Conservation (phyloP, 257 asterid genomes). For the Schizonepeta tenuifolia region DNA sequence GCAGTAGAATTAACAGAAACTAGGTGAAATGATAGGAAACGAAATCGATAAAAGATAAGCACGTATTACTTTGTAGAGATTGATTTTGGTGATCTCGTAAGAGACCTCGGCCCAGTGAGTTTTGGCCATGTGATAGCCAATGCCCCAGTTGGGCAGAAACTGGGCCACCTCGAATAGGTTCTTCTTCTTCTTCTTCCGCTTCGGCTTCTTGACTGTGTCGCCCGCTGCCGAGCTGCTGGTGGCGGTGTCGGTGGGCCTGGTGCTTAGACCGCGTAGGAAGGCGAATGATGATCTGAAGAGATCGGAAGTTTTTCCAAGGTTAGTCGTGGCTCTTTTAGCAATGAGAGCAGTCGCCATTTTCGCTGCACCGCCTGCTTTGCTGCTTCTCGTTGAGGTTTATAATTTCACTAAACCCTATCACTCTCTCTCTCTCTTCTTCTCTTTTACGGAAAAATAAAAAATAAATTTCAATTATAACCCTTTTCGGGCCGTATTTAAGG, state of each 20-base stretch:
- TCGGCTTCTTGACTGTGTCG: conserved; percentile 49
- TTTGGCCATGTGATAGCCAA: conserved; percentile 94
- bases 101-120: conserved; percentile 81
- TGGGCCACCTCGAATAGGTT: conserved; percentile 93
- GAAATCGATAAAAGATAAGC: background rate
- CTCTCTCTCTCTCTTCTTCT: background rate
- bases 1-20: background rate
- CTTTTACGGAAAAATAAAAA: no score
- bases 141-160: conserved; percentile 92
- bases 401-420: conserved; percentile 22
- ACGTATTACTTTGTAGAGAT: conserved; percentile 77
- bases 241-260: conserved; percentile 43
- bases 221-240: conserved; percentile 38
- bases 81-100: conserved; percentile 87
- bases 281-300: conserved; percentile 47
- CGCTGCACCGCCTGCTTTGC: conserved; percentile 11
- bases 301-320: conserved; percentile 44
- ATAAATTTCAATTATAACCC: no score
- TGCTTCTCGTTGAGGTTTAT: conserved; percentile 14
- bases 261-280: conserved; percentile 55
- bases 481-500: no score
- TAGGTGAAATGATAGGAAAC: background rate
- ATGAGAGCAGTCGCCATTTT: conserved; percentile 58
- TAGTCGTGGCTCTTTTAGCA: conserved; percentile 40
- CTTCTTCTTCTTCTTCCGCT: conserved; percentile 88